Evolutionary conservation across 148 eudicot genomes (phyloP), one percentile per base, ranked within the genome.

Genomic region (Rhododendron ferrugineum): DNA sequence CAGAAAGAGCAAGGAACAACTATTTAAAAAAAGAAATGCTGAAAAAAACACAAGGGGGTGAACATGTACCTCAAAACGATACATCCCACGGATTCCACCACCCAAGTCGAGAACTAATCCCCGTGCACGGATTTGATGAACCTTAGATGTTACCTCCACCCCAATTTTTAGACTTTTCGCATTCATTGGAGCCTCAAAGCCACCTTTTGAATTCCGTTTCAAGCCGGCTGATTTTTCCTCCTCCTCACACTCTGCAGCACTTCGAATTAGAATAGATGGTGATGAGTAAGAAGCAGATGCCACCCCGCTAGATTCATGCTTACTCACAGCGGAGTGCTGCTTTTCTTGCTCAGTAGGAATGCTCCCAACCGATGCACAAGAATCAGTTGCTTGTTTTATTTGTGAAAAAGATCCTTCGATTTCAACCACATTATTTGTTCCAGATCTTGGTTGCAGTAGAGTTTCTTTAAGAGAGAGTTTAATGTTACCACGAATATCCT

Each of bases 61-160:
- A 42, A n/a, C 81, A 83, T 84, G 84, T 90, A 96, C 99, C 98
- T 94, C 94, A 90, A 94, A 97, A 36, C 93, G 95, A 52, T 88
- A 90, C 98, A 97, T 97, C 75, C 98, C 99, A 85, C 89, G 93
- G 62, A 97, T 83, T 62, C 94, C 98, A 68, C 92, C 92, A 62
- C 95, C 98, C 88, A 95, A 85, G 89, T 97, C 98, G 64, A 97
- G 96, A 79, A 96, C 96, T 87, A 96, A 88, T 30, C 98, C 99
- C 52, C 87, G 98, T 56, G 95, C 90, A 85, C 99, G 98, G 82
- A 95, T 87, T 90, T 95, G 97, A 89, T 91, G 86, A 86, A 97
- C 96, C 89, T 88, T 95, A 40, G 98, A 97, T 58, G 89, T 93
- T 81, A 94, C 87, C 88, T 86, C 74, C 79, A 85, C 86, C 68